These are phyloP conservation scores for Yarrowia sp. DNA, from an alignment of 805 yeast genomes.

Conservation along the genomic window DNA sequence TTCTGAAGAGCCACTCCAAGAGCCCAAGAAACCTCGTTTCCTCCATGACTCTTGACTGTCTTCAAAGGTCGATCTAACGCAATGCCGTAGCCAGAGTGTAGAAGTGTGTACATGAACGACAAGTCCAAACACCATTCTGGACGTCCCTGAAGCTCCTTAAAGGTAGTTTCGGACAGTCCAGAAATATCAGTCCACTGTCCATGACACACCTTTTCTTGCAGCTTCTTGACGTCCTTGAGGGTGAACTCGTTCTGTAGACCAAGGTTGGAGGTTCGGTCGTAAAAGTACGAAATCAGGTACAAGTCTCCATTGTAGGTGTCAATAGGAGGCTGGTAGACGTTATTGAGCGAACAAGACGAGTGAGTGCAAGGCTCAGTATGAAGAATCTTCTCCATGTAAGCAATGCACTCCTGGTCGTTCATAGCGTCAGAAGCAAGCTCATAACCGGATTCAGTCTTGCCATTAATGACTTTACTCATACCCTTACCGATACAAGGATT, in stretches of 20 bases:
- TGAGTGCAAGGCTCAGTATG: slow-evolving; percentile 36
- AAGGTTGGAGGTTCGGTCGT: slow-evolving; percentile 86
- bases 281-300: slow-evolving; percentile 88
- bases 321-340: slow-evolving; percentile 92
- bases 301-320: slow-evolving; percentile 57
- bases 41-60: slow-evolving; percentile 83
- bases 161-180: slow-evolving; percentile 27
- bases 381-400: slow-evolving; percentile 2
- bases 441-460: background rate
- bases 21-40: slow-evolving; percentile 96
- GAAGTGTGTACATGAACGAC: slow-evolving; percentile 80
- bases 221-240: slow-evolving; percentile 70
- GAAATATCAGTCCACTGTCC: slow-evolving; percentile 59
- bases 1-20: slow-evolving; percentile 73
- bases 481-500: slow-evolving; percentile 19
- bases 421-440: background rate
- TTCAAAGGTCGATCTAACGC: slow-evolving; percentile 83
- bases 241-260: slow-evolving; percentile 90
- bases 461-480: slow-evolving; percentile 6
- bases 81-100: slow-evolving; percentile 92
- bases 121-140: slow-evolving; percentile 94
- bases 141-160: slow-evolving; percentile 63
- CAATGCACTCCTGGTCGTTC: slow-evolving; percentile 5
- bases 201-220: slow-evolving; percentile 78
- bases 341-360: slow-evolving; percentile 90